Evolutionary conservation across 139 green algal genomes (phyloP).

Genomic region (Deuterostichococcus epilithicus): DNA sequence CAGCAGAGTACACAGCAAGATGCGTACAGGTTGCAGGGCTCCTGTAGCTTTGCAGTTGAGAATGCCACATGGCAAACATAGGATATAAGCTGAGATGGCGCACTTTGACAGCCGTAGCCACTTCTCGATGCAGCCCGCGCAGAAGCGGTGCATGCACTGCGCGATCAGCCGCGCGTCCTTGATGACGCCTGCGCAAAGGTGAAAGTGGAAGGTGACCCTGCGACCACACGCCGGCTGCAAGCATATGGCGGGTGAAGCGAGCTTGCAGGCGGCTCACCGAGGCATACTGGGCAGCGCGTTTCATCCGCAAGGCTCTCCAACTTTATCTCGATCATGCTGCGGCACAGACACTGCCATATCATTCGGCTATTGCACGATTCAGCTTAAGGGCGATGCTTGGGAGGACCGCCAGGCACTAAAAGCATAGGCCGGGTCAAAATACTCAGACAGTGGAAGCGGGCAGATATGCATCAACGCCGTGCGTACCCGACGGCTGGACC

Average conservation of each 20-base stretch:
- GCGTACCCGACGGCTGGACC: too few species aligned
- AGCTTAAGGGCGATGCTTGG: too few species aligned
- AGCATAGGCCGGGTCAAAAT: too few species aligned
- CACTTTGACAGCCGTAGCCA: slow-evolving; percentile 40
- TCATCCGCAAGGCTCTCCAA: slow-evolving; percentile 14
- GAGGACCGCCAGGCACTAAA: too few species aligned
- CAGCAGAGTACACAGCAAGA: slow-evolving; percentile 3
- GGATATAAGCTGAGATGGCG: too few species aligned
- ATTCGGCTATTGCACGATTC: too few species aligned
- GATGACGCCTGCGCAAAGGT: slow-evolving; percentile 26
- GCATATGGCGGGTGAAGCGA: not conserved
- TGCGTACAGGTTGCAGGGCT: not conserved
- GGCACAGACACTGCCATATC: not conserved
- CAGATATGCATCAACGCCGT: too few species aligned
- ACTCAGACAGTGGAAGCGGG: too few species aligned
- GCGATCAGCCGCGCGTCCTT: slow-evolving; percentile 32
- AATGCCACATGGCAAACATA: not conserved
- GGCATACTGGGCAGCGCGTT: slow-evolving; percentile 20
- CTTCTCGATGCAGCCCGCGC: slow-evolving; percentile 41
- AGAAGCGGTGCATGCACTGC: slow-evolving; percentile 55
- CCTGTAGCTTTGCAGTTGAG: not conserved
- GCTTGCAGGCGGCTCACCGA: slow-evolving; percentile 4
- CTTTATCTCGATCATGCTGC: slow-evolving; percentile 17
- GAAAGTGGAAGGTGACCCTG: not conserved
- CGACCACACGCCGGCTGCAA: not conserved